Evolutionary conservation across 148 eudicot species (phyloP), one percentile per base, ranked within the genome.

Genomic region (Limonium bicolor): DNA sequence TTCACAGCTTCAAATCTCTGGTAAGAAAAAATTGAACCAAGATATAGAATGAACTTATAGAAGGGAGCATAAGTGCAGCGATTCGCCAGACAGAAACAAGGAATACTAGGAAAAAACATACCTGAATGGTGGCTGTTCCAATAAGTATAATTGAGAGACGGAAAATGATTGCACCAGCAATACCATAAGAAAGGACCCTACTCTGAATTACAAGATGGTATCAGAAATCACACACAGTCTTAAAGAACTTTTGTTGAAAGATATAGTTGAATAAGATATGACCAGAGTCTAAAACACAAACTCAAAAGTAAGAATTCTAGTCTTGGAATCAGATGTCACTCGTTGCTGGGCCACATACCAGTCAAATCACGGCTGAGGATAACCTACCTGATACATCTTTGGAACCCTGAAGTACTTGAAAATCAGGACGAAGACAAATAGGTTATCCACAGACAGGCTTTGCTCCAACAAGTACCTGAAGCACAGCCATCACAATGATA

Each of bases 371-470:
- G n/a, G n/a, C n/a, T n/a, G n/a, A 38, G 22, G 2, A 24, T 16
- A 41, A 13, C 30, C 15, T 48, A 88, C 96, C 96, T 88, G 94
- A 65, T 88, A 80, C 52, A 32, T 36, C 5, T 63, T 20, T 36
- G 96, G 96, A 56, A 88, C 96, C 74, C 72, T 77, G 65, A 88
- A 88, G 63, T 88, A 88, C 55, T 88, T 88, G 81, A 88, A 88
- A 59, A 88, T 71, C 67, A 88, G 63, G 57, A 88, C 78, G 57
- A 88, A 88, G 27, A 88, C 94, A 72, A 88, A 88, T 4, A 88
- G 74, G 53, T 88, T 88, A 62, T 88, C 96, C 71, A 88, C 96
- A 1, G 94, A 88, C 56, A 88, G 87, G 66, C 96, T 83, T 61
- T 88, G 96, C 70, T 88, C 96, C 66, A 88, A 66, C 50, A 88